Evolutionary conservation across 192 early-diverging fungal genomes (phyloP).

Genomic region (Borealophlyctis nickersoniae): DNA sequence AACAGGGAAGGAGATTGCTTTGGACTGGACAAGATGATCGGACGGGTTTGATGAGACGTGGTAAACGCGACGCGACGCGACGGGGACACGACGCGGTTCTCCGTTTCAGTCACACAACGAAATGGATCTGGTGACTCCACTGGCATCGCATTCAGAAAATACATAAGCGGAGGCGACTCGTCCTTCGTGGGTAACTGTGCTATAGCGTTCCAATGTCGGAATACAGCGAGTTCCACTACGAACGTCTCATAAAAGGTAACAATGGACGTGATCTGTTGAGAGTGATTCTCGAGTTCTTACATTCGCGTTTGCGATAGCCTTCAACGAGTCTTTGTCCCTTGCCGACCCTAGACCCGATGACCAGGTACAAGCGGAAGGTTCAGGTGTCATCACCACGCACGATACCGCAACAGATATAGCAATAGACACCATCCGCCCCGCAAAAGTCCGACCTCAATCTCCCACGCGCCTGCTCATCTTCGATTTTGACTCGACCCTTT

Average conservation of each 20-base stretch:
- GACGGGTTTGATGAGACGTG: too few relatives aligned
- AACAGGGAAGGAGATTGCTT: too few relatives aligned
- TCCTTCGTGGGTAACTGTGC: too few relatives aligned
- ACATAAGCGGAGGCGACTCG: too few relatives aligned
- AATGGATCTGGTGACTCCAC: too few relatives aligned
- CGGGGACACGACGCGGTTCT: too few relatives aligned
- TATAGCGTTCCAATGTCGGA: too few relatives aligned
- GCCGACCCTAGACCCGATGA: background rate
- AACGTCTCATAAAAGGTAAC: background rate
- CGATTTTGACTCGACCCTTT: conserved; percentile 58
- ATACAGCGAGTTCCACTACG: background rate
- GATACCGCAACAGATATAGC: background rate
- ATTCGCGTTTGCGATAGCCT: too few relatives aligned
- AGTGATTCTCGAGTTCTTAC: background rate
- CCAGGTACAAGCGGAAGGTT: background rate
- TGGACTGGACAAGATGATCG: too few relatives aligned
- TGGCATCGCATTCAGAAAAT: too few relatives aligned
- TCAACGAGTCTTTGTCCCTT: background rate
- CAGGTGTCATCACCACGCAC: background rate
- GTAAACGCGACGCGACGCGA: too few relatives aligned
- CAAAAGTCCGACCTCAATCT: conserved; percentile 5
- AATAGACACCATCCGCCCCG: conserved; percentile 1
- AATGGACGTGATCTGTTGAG: background rate
- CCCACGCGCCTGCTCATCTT: conserved; percentile 38
- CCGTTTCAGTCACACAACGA: too few relatives aligned